These are phyloP conservation scores for Cladophialophora bantiana DNA, from an alignment of 2,329 filamentous ascomycete species.

Conservation along the genomic window DNA sequence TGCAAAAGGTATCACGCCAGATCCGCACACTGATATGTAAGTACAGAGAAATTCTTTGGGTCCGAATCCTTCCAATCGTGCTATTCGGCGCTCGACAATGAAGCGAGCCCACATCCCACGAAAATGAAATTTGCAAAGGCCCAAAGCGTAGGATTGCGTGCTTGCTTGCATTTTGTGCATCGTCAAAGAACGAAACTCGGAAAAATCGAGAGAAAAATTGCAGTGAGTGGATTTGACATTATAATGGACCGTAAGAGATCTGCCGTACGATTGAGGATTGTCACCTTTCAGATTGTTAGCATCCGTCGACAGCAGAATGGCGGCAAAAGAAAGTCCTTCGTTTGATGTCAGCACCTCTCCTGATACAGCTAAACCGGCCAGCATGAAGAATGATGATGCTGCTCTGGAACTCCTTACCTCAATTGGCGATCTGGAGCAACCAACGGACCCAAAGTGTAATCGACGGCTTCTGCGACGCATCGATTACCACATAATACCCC, in stretches of 20 bases:
- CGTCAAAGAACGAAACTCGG: background rate
- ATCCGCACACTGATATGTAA: background rate
- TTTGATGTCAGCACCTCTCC: background rate
- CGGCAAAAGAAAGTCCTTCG: background rate
- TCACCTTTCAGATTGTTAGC: background rate
- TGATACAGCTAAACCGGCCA: background rate
- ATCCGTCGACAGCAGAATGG: background rate
- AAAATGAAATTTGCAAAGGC: background rate
- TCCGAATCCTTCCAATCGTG: background rate
- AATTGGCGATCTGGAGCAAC: background rate
- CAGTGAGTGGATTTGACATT: background rate
- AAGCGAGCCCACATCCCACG: background rate
- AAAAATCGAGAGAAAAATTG: background rate
- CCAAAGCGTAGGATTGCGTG: background rate
- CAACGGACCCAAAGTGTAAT: background rate
- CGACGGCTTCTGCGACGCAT: background rate
- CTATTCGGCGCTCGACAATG: background rate
- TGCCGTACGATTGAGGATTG: background rate
- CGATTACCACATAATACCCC: constrained; percentile 5
- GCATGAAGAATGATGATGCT: background rate
- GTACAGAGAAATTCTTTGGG: background rate
- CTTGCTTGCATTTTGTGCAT: background rate
- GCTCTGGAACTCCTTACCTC: background rate
- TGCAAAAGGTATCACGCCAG: background rate
- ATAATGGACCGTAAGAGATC: background rate